Evolutionary conservation across 83 land plant species (phyloP).

Genomic region (Diphasiastrum complanatum): DNA sequence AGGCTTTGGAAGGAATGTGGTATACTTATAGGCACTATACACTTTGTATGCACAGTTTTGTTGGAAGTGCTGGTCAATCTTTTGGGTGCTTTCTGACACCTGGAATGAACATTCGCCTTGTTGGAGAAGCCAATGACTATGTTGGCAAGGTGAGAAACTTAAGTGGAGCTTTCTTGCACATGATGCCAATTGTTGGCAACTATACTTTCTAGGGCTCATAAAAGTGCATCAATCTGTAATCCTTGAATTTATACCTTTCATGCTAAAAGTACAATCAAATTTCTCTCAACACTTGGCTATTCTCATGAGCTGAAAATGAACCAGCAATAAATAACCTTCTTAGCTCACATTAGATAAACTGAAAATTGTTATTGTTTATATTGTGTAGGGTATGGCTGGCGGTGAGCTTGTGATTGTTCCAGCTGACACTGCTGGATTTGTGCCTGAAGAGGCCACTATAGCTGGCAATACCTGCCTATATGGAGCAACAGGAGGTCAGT

Average conservation of each 20-base stretch:
- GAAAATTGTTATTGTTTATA: neutral
- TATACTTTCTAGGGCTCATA: too few species aligned
- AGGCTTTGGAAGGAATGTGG: neutral
- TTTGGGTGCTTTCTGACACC: constrained; percentile 90
- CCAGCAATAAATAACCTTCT: too few species aligned
- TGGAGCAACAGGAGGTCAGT: constrained; percentile 96
- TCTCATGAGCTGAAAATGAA: too few species aligned
- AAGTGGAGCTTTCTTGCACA: too few species aligned
- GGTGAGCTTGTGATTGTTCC: constrained; percentile 89
- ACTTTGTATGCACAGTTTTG: constrained; percentile 56
- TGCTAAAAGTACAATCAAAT: too few species aligned
- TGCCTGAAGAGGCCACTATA: constrained; percentile 86
- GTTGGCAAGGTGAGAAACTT: constrained; percentile 79
- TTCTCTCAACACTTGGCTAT: too few species aligned
- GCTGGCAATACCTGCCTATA: constrained; percentile 94
- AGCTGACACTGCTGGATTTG: constrained; percentile 55
- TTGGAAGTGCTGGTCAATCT: constrained; percentile 97
- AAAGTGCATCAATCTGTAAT: too few species aligned
- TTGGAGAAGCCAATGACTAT: constrained; percentile 97
- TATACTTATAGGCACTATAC: too few species aligned
- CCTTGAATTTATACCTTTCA: too few species aligned
- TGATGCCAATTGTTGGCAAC: too few species aligned
- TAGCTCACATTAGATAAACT: too few species aligned
- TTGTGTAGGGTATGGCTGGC: constrained; percentile 91
- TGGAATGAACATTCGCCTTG: constrained; percentile 83